These are phyloP conservation scores for Stylosanthes scabra DNA, from an alignment of 331 rosid species.

Conservation along the genomic window DNA sequence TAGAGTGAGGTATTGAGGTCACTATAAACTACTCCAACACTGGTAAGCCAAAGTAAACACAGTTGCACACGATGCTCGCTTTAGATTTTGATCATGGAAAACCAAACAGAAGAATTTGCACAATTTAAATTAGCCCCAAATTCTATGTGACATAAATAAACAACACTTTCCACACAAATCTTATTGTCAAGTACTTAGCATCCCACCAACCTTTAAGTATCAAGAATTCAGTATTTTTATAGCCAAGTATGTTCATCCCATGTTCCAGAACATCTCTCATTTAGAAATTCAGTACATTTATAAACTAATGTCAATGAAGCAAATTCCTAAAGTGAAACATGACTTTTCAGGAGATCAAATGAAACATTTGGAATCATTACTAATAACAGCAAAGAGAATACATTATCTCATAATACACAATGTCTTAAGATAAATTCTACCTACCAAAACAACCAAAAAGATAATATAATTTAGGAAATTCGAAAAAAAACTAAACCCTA, in stretches of 20 bases:
- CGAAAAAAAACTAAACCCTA: constrained; percentile 11
- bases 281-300: too few relatives aligned
- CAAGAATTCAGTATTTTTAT: not conserved
- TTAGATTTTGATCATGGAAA: constrained; percentile 58
- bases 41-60: constrained; percentile 80
- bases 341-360: not conserved
- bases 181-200: constrained; percentile 23
- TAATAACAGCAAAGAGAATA: constrained; percentile 10
- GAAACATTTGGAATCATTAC: not conserved
- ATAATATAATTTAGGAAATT: constrained; percentile 1
- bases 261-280: too few relatives aligned
- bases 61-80: constrained; percentile 57
- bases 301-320: constrained; percentile 4
- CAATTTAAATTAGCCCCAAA: constrained; percentile 2
- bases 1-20: constrained; percentile 79
- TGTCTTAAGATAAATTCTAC: not conserved
- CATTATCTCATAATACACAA: not conserved
- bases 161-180: not conserved
- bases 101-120: constrained; percentile 23
- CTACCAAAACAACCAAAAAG: not conserved
- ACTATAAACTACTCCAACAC: constrained; percentile 88
- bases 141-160: not conserved
- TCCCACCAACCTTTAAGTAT: not conserved
- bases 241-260: not conserved
- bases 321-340: not conserved